Evolutionary conservation across 495 filamentous ascomycete genomes (phyloP), one percentile per base, ranked within the genome.

Genomic region (Aspergillus avenaceus): DNA sequence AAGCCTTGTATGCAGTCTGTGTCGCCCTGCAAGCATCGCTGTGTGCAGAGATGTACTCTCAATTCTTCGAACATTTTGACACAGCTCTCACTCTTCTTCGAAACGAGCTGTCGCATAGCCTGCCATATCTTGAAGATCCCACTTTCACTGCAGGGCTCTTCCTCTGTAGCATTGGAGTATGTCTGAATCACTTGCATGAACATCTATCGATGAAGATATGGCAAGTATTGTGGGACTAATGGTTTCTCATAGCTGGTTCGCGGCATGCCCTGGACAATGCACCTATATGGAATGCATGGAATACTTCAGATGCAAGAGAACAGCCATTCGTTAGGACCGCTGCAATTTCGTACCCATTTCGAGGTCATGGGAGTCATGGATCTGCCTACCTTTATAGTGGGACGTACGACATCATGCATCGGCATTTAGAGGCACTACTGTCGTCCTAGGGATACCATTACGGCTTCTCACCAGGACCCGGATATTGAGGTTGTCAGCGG

Each of bases 341-440:
- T n/a, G n/a, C n/a, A 26, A 14, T 66, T 72, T 21, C 61, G 64
- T 3, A 50, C 43, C 1, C 66, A 72, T 36, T 47, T 68, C 2
- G 68, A 72, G 36, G 68, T 70, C 7, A 70, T 72, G 68, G 66
- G 68, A 0, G 55, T 70, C 0, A 65, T 72, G 63, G 68, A 72
- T 29, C 43, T 72, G 1, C 59, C 62, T 0, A 61, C 57, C 2
- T 63, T 70, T 29, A 43, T 61, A 0, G 25, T 72, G 11, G 68
- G 66, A 12, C 63, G 66, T 5, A 63, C 60, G 22, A 60, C 38
- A 25, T 54, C 65, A 3, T 31, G 31, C 7, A 55, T 72, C 13
- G 63, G 63, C 3, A 59, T 72, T 41, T 70, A 66, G 68, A 49
- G 61, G 12, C 53, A 55, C 4, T 60, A 66, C 23, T 68, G 65